phyloP scores from a whole-genome alignment of 768 basidiomycete genomes.

The Rhodotorula paludigena region DNA sequence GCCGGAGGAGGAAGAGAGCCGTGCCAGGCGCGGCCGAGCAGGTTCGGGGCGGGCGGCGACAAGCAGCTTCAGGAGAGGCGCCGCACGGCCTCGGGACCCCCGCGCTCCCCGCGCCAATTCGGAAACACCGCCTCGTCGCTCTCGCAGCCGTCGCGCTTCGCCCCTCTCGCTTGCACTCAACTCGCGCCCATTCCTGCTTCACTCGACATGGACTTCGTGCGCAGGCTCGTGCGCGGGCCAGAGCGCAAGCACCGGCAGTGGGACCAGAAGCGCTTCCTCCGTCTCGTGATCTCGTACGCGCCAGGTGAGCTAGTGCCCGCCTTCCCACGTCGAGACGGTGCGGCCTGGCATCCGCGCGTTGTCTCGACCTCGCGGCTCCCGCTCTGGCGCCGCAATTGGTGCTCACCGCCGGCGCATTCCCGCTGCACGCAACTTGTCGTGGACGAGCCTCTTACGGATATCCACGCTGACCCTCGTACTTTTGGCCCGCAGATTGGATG shows the following conservation, averaged over 20 bases:
- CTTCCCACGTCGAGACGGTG: neutral
- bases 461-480: neutral
- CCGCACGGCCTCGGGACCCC: too few relatives aligned
- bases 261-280: neutral
- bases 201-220: constrained; percentile 1
- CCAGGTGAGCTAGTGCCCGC: constrained; percentile 11
- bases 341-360: neutral
- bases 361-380: neutral
- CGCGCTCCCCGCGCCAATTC: too few relatives aligned
- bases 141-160: too few relatives aligned
- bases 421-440: too few relatives aligned
- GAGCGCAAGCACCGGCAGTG: neutral
- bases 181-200: neutral
- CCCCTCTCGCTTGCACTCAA: neutral
- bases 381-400: too few relatives aligned
- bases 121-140: too few relatives aligned
- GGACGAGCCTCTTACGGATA: too few relatives aligned
- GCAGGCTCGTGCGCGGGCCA: neutral
- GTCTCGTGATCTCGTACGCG: neutral
- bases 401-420: too few relatives aligned
- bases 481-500: constrained; percentile 22
- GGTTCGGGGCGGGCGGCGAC: too few relatives aligned
- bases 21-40: too few relatives aligned
- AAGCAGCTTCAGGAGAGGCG: too few relatives aligned
- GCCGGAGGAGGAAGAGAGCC: too few relatives aligned